Conservation (phyloP, 176 grass and related monocot species). For the Leersia perrieri region DNA sequence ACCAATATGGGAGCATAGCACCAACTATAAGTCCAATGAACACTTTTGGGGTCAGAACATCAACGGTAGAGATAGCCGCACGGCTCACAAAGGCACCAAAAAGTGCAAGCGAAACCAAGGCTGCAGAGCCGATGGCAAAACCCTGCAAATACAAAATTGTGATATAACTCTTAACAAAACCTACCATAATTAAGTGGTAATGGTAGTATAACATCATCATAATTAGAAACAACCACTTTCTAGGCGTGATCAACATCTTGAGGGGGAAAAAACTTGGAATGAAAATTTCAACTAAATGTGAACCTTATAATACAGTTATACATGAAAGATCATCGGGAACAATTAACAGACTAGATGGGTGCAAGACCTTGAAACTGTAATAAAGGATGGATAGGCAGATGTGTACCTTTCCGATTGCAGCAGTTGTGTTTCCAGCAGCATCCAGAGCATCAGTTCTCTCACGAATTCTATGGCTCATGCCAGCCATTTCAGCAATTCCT, state of each 20-base stretch:
- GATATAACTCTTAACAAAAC: neutral
- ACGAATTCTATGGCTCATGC: slow-evolving; percentile 59
- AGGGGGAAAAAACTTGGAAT: neutral
- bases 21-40: slow-evolving; percentile 81
- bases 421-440: slow-evolving; percentile 51
- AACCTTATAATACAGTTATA: neutral
- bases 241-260: neutral
- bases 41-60: slow-evolving; percentile 83
- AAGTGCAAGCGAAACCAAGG: slow-evolving; percentile 81
- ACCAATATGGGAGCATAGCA: slow-evolving; percentile 88
- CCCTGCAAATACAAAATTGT: slow-evolving; percentile 46
- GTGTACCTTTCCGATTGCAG: slow-evolving; percentile 46
- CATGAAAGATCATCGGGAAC: neutral
- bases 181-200: neutral
- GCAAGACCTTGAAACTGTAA: neutral
- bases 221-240: slow-evolving; percentile 17
- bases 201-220: neutral
- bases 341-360: neutral
- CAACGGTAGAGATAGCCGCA: slow-evolving; percentile 64
- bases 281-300: neutral
- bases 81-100: slow-evolving; percentile 88
- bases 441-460: slow-evolving; percentile 57
- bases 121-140: slow-evolving; percentile 85
- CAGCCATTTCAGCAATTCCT: slow-evolving; percentile 67
- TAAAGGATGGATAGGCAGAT: neutral